These are phyloP conservation scores for Colletotrichum sp. DNA, from an alignment of 2,329 filamentous ascomycete genomes.

Conservation along the genomic window DNA sequence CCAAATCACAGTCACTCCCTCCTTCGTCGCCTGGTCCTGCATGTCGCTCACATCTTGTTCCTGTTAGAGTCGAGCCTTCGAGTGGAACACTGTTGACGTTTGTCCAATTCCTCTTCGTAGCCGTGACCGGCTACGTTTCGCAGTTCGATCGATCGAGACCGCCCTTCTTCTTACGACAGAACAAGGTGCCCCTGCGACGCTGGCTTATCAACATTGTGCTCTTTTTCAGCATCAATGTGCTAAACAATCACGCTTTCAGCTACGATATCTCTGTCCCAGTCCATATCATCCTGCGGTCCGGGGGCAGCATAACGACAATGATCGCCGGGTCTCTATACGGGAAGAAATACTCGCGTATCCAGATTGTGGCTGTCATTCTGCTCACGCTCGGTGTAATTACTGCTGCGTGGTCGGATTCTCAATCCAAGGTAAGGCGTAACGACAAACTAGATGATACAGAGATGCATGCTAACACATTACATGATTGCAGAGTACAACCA, in stretches of 20 bases:
- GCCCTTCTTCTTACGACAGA: constrained; percentile 76
- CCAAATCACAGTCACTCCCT: not conserved
- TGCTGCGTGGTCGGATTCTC: constrained; percentile 88
- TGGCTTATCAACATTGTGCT: constrained; percentile 90
- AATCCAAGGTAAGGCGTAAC: constrained; percentile 70
- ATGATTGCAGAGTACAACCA: not conserved
- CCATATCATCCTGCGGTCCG: constrained; percentile 94
- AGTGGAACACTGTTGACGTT: constrained; percentile 89
- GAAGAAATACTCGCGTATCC: constrained; percentile 80
- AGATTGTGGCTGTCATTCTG: constrained; percentile 81
- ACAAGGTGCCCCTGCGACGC: constrained; percentile 80
- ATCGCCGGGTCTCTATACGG: constrained; percentile 86
- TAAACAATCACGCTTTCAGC: constrained; percentile 98
- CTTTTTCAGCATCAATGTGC: constrained; percentile 91
- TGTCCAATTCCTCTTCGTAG: constrained; percentile 85
- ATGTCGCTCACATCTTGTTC: constrained; percentile 20
- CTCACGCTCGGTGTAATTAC: constrained; percentile 86
- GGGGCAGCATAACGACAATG: constrained; percentile 96
- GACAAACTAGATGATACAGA: not conserved
- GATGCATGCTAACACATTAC: not conserved
- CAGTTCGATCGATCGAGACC: constrained; percentile 73
- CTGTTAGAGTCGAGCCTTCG: constrained; percentile 75
- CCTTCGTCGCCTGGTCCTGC: not conserved
- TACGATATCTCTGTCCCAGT: constrained; percentile 96
- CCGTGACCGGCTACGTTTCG: constrained; percentile 76